Conservation (phyloP, 768 basidiomycete species). For the Tylopilus felleus region DNA sequence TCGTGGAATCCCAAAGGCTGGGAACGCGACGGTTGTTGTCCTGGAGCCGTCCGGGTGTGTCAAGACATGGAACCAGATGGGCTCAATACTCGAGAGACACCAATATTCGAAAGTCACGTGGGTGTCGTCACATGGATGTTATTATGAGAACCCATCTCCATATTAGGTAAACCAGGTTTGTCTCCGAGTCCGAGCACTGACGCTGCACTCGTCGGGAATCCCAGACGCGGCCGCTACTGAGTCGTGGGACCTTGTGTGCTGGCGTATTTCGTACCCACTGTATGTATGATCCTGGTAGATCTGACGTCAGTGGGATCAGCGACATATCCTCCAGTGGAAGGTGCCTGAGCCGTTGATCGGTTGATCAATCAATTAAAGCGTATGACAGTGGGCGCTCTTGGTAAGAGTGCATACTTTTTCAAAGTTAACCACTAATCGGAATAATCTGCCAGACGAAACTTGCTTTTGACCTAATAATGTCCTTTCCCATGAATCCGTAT, state of each 20-base stretch:
- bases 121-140: constrained; percentile 2
- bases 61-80: constrained; percentile 21
- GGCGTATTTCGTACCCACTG: no score
- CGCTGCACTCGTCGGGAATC: not conserved
- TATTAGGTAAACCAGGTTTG: not conserved
- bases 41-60: constrained; percentile 11
- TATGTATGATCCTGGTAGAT: not conserved
- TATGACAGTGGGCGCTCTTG: not conserved
- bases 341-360: not conserved
- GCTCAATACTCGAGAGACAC: constrained; percentile 13
- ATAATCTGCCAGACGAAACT: not conserved
- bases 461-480: not conserved
- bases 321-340: not conserved
- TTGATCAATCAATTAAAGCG: not conserved
- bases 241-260: not conserved
- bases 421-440: no score
- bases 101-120: constrained; percentile 25
- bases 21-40: constrained; percentile 9
- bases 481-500: not conserved
- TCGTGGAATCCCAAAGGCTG: constrained; percentile 8
- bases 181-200: not conserved
- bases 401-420: not conserved
- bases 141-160: constrained; percentile 12
- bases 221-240: not conserved
- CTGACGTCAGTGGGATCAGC: not conserved